Base-by-base conservation (phyloP, 768 basidiomycete species). In the Russula brevipes region DNA sequence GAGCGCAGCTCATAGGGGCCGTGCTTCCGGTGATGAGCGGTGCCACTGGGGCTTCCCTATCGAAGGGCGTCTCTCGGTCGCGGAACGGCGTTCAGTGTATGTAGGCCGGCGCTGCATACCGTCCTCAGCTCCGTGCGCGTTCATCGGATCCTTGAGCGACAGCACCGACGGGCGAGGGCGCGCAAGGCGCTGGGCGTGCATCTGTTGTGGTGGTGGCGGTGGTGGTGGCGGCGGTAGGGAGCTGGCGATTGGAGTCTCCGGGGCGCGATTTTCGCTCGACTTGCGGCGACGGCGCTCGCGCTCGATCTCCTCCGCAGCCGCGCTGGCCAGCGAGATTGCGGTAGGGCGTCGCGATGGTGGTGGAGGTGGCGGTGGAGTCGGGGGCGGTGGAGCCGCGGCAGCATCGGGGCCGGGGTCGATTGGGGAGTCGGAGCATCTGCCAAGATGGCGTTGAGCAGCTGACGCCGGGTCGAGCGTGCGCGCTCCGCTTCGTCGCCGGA, bases 401-500 rank as follows among this genome's bases (percentile, higher is more conserved):
- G 19, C 10, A 45, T 31, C 9, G 57, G 57, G 24, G 53, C 61
- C 19, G 62, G 57, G 9, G 65, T 66, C 12, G 65, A 55, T 10
- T 54, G 65, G 0, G 61, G 65, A 8, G 64, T 65, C 9, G 61
- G 61, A 10, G 64, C 64, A 47, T 64, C 63, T 17, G 59, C 54
- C 35, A 64, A 47, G 19, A 64, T 64, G 5, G 59, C 57, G 54
- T 60, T 64, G n/a, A 64, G 54, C 44, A 55, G 38, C 8, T 36
- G 58, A 31, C 67, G 61, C 3, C 57, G 59, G 3, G 17, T 44
- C 9, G 54, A 65, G 12, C 67, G 65, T 31, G 46, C 42, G 57
- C 58, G 63, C 54, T 64, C 63, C n/a, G 63, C 67, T 57, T 68
- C 67, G 59, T 68, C 67, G 35, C 65, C 62, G 4, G 66, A 63